Evolutionary conservation across 208 protist genomes (phyloP), one percentile per base, ranked within the genome.

Genomic region (Leishmania major): DNA sequence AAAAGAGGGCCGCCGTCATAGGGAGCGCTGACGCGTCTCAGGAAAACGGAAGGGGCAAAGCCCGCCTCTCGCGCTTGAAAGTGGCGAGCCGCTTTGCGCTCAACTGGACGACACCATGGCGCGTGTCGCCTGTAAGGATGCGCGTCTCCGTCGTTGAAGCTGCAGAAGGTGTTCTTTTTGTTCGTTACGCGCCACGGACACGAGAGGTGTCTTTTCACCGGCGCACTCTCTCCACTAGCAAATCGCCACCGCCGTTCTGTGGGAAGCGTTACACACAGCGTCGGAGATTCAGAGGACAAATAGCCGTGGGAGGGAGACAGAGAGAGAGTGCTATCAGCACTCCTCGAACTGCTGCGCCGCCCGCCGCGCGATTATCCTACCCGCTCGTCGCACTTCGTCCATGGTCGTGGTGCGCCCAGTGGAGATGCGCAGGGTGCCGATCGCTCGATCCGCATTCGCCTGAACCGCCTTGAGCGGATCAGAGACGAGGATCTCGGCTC

Each of bases 311-410:
- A 28, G 70, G 37, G 45, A 47, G 47, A 40, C 6, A 40, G 49
- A 43, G 11, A 40, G 49, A 59, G 3, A 25, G 47, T 74, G 37
- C n/a, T 57, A n/a, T 55, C 19, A 10, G 45, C 59, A 92, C 64
- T 96, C 92, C 15, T 84, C 87, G 87, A 97, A 95, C 75, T 97
- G 94, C 73, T 97, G 94, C 25, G 92, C 91, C 17, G 94, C 92
- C 4, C 70, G 70, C 0, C 92, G 88, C 8, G 93, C 94, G 81
- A 97, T 92, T 40, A 96, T 91, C 53, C 87, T 85, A 0, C 83
- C 94, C 3, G 94, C 94, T 3, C 91, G 91, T 10, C 90, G 84
- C 35, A 91, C 92, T 64, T 97, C 92, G 17, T 77, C 89, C 64
- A 95, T 83, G 17, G 92, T 95, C 15, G 92, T 95, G 49, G 55